phyloP scores from a whole-genome alignment of 1,284 basidiomycete species.

The Rhizoctonia solani region DNA sequence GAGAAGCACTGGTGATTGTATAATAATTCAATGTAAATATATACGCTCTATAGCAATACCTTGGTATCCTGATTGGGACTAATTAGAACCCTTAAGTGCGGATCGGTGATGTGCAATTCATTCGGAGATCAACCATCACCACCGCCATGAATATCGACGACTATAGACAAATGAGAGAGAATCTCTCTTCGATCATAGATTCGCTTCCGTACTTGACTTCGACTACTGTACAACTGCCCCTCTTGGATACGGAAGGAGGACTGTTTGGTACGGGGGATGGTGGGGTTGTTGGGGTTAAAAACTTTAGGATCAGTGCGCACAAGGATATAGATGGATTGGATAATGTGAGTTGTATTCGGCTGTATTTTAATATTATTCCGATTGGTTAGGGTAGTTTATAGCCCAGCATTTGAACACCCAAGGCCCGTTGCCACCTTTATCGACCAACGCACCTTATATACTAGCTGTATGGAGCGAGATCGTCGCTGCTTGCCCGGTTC shows the following conservation, averaged over 20 bases:
- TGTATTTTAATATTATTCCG: background rate
- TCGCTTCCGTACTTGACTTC: slow-evolving; percentile 19
- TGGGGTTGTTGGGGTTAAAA: slow-evolving; percentile 34
- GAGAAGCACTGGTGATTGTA: slow-evolving; percentile 45
- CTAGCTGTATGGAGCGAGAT: slow-evolving; percentile 78
- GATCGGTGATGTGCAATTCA: background rate
- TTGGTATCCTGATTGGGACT: slow-evolving; percentile 21
- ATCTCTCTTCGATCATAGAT: slow-evolving; percentile 14
- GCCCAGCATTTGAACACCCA: slow-evolving; percentile 13
- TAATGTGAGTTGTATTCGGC: slow-evolving; percentile 4
- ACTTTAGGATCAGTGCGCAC: slow-evolving; percentile 33
- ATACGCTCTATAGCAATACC: no score
- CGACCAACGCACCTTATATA: slow-evolving; percentile 75
- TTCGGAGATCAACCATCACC: background rate
- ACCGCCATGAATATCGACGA: slow-evolving; percentile 26
- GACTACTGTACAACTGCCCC: background rate
- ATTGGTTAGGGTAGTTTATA: slow-evolving; percentile 12
- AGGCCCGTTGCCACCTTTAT: slow-evolving; percentile 53
- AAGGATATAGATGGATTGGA: slow-evolving; percentile 37
- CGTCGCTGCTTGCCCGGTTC: slow-evolving; percentile 61
- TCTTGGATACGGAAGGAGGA: slow-evolving; percentile 25
- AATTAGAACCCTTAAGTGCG: slow-evolving; percentile 11
- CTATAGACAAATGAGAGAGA: slow-evolving; percentile 33
- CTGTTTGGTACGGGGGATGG: slow-evolving; percentile 2
- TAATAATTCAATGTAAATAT: background rate